Base-by-base conservation (phyloP, 345 rosid genomes). In the Salix arbutifolia region DNA sequence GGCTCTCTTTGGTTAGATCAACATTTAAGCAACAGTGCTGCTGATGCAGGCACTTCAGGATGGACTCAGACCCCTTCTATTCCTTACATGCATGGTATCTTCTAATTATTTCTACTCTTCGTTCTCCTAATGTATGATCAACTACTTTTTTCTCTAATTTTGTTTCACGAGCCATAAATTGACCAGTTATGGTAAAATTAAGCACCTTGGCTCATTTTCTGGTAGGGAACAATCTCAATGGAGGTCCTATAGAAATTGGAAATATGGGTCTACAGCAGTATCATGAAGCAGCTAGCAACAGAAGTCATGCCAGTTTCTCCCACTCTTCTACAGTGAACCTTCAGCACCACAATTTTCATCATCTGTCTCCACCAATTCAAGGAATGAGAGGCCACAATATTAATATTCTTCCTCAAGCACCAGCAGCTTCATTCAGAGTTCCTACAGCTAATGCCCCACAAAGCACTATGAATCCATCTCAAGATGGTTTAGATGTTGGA, bases 1-100 rank as follows among this genome's bases (percentile, higher is more conserved):
- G 85, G 72, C 76, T 73, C 87, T 26, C 72, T 80, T 61, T 84
- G 91, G 86, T 73, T 82, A 78, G 91, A 90, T 50, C 94, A 91
- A 72, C 79, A 67, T 37, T 61, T 72, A 13, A 79, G 80, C 74
- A 75, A 76, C 40, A 82, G 76, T 80, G 77, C 85, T 70, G 56
- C 60, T 80, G 90, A 88, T 80, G 87, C 89, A 62, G 82, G 89
- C 65, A 75, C 89, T 79, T 75, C 85, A 38, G 78, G 78, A 73
- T 94, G 97, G 97, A 83, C 84, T 72, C 95, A 86, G 69, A 81
- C 84, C 68, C 85, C 88, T 13, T 53, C 76, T 68, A 67, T 84
- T 76, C 90, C 92, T 80, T 89, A 79, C 72, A 84, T 92, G 83
- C 94, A 81, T 69, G 94, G 97, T 94, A 89, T 66, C 75, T 75